Percentiles rank a stretch among this genome's conserved stretches.
phyloP scores from a whole-genome alignment of 2,329 filamentous ascomycete species.

The Fusarium coffeatum region DNA sequence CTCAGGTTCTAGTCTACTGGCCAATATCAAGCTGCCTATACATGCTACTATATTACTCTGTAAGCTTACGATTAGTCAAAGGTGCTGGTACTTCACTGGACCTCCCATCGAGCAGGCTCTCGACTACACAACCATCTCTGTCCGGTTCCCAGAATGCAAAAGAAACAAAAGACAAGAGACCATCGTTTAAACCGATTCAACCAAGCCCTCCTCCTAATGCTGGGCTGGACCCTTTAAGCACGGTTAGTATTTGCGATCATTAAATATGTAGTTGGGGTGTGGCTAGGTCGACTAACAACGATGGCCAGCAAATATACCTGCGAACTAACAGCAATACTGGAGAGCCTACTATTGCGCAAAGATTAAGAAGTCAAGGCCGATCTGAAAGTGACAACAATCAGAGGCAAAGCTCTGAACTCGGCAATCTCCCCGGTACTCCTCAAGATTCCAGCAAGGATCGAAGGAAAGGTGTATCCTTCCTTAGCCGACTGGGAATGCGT shows the following conservation, averaged over 20 bases:
- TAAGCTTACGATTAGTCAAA: conserved; percentile 45
- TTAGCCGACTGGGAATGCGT: conserved; percentile 82
- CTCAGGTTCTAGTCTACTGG: conserved; percentile 1
- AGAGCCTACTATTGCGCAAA: conserved; percentile 63
- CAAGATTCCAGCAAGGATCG: conserved; percentile 69
- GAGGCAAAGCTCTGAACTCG: conserved; percentile 56
- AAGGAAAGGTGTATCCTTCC: conserved; percentile 88
- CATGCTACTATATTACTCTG: conserved; percentile 20
- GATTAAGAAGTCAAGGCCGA: conserved; percentile 63
- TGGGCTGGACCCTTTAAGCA: conserved; percentile 55
- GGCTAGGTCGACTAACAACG: conserved; percentile 15
- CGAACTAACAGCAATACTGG: conserved; percentile 51
- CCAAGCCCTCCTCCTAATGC: conserved; percentile 42
- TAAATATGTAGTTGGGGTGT: not conserved
- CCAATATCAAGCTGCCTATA: conserved; percentile 8
- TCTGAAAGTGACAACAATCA: conserved; percentile 63
- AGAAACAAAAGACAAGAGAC: conserved; percentile 51
- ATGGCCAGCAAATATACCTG: conserved; percentile 54
- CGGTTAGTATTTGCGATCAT: conserved; percentile 43
- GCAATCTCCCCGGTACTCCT: conserved; percentile 52
- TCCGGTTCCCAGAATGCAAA: conserved; percentile 67
- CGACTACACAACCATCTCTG: conserved; percentile 55
- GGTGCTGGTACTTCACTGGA: conserved; percentile 43
- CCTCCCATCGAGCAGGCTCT: conserved; percentile 43
- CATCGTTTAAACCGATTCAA: conserved; percentile 43